Conservation (phyloP, 2,329 filamentous ascomycete genomes). For the Neocucurbitaria cava region DNA sequence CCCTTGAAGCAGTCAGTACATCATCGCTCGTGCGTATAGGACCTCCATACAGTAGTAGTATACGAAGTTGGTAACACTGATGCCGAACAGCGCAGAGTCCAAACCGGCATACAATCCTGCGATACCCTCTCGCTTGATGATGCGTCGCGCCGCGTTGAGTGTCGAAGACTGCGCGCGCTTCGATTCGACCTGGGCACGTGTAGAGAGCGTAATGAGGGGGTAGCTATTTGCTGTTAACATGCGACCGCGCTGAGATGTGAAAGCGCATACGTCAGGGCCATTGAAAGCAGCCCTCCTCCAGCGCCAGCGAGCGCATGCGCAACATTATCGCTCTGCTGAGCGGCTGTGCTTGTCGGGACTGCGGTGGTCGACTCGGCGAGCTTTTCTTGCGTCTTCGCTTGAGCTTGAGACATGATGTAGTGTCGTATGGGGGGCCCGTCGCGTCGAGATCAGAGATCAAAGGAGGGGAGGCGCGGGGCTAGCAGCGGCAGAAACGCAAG, state of each 20-base stretch:
- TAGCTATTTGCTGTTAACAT: slow-evolving; percentile 65
- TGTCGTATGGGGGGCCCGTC: not conserved
- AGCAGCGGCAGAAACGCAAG: not conserved
- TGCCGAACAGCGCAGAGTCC: slow-evolving; percentile 93
- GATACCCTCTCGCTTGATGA: slow-evolving; percentile 90
- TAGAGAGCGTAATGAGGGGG: slow-evolving; percentile 95
- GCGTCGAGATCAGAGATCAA: slow-evolving; percentile 3
- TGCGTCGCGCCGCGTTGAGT: slow-evolving; percentile 80
- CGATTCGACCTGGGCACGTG: slow-evolving; percentile 96
- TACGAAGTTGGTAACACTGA: slow-evolving; percentile 98
- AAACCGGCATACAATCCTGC: slow-evolving; percentile 90
- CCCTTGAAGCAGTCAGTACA: slow-evolving; percentile 55
- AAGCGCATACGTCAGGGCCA: slow-evolving; percentile 81
- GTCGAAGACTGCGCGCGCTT: slow-evolving; percentile 88
- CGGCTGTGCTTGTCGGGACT: slow-evolving; percentile 64
- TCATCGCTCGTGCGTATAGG: not conserved
- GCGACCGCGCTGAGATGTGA: not conserved
- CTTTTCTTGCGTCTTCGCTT: slow-evolving; percentile 42
- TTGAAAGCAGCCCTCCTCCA: slow-evolving; percentile 91
- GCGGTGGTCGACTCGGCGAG: slow-evolving; percentile 43
- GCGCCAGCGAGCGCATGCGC: slow-evolving; percentile 92
- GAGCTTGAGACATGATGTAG: slow-evolving; percentile 37
- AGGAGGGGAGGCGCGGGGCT: slow-evolving; percentile 8
- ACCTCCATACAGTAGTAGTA: slow-evolving; percentile 85
- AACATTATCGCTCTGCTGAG: slow-evolving; percentile 94